These are phyloP conservation scores for Corymbia calophylla DNA, from an alignment of 441 rosid species.

Conservation along the genomic window DNA sequence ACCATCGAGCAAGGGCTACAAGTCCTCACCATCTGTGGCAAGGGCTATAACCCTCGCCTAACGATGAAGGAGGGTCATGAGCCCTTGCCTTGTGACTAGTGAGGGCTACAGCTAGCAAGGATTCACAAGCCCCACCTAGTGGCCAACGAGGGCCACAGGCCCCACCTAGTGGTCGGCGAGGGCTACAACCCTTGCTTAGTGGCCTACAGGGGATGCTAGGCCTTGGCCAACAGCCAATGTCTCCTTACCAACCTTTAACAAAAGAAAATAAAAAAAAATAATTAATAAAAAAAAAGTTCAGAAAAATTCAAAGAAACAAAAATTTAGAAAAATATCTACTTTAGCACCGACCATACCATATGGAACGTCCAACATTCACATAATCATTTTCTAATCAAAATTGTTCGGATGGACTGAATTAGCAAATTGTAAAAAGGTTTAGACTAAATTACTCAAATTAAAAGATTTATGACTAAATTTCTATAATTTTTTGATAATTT, in stretches of 20 bases:
- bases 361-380: not conserved
- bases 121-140: no score
- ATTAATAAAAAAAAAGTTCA: not conserved
- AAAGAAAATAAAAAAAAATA: no score
- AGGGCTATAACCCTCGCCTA: not conserved
- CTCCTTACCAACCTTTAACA: not conserved
- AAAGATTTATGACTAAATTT: not conserved
- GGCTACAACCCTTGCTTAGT: not conserved
- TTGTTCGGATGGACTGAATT: not conserved
- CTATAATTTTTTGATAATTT: not conserved
- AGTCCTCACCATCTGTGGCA: not conserved
- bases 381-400: not conserved
- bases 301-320: no score
- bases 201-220: not conserved
- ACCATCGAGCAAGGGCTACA: not conserved
- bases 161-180: no score
- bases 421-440: not conserved
- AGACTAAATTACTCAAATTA: not conserved
- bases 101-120: no score
- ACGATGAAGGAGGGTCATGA: no score
- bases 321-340: accelerated
- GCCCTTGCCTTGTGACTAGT: not conserved
- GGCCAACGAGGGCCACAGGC: no score
- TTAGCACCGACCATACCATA: accelerated
- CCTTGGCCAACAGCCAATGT: not conserved